Base-by-base conservation (phyloP, 768 basidiomycete species). In the Boletus bicolor region DNA sequence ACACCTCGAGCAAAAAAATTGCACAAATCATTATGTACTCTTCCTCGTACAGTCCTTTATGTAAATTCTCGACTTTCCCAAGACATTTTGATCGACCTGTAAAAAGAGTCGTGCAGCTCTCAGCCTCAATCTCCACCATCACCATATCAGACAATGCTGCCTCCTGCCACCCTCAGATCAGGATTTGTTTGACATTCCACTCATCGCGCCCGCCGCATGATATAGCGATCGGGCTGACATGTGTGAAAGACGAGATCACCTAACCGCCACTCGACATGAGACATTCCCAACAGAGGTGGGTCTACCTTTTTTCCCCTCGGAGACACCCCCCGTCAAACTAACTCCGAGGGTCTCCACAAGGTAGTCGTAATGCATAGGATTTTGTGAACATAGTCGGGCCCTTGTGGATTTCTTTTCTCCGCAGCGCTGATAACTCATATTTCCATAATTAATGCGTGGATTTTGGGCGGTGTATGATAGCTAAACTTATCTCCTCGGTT, bases 51-150 rank as follows among this genome's bases (percentile, higher is more conserved):
- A 36, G 11, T 49, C 14, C 54, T 59, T 72, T 70, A 70, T 71
- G 70, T 70, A 70, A 72, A 61, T 28, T 14, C 43, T 42, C 39
- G 38, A 46, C 48, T 57, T 70, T 61, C 65, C 56, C 65, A 61
- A 66, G 64, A 30, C 32, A 34, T 49, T 32, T 30, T 44, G 55
- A 45, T 57, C 19, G 30, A 55, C 21, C 45, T 4, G 17, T 21
- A 11, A 45, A 46, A 12, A 17, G 21, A 47, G 35, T 39, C 39
- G 44, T 42, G 44, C 47, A 39, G 37, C 56, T 49, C 55, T 54
- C 53, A 37, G 14, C 12, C 30, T 36, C 52, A 30, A 30, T 30
- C 54, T 44, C 15, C 60, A 19, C 6, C 42, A 49, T 44, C 56
- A 37, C 36, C 28, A 4, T 36, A 30, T 17, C 35, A 32, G 38